phyloP scores from a whole-genome alignment of 352 stramenopile species.

The Phytophthora foliorum region DNA sequence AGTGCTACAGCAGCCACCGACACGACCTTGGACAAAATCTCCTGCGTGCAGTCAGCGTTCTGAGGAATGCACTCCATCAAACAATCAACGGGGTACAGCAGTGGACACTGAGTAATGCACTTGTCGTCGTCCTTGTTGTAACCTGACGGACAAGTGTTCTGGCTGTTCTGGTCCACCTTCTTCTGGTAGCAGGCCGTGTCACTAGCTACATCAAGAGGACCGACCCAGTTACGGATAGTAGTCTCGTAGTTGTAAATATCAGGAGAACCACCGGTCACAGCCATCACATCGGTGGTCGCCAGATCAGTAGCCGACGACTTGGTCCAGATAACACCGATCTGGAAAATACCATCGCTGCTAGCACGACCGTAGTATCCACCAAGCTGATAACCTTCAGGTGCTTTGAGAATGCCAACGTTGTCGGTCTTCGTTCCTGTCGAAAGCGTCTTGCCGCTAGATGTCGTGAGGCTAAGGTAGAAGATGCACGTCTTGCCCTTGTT shows the following conservation, averaged over 20 bases:
- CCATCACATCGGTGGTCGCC: conserved; percentile 30
- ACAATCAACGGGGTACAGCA: conserved; percentile 50
- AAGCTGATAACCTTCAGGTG: conserved; percentile 29
- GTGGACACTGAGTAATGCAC: conserved; percentile 59
- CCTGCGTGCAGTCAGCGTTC: conserved; percentile 45
- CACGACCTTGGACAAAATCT: conserved; percentile 44
- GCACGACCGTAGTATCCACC: conserved; percentile 32
- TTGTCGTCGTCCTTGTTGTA: conserved; percentile 56
- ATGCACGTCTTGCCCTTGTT: conserved; percentile 36
- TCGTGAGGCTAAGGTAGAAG: conserved; percentile 32
- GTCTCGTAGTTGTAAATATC: conserved; percentile 37
- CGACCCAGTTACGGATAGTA: conserved; percentile 54
- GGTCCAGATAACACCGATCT: conserved; percentile 33
- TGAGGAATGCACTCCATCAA: conserved; percentile 50
- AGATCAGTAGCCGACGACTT: conserved; percentile 16
- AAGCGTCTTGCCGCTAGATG: conserved; percentile 11
- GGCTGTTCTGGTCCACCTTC: conserved; percentile 30
- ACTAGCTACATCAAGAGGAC: conserved; percentile 4
- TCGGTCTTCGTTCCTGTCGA: conserved; percentile 30
- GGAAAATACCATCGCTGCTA: conserved; percentile 16
- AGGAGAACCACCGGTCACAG: background rate
- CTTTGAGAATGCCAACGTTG: conserved; percentile 8
- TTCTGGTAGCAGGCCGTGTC: conserved; percentile 44
- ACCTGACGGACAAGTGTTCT: conserved; percentile 43
- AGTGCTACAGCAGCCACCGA: conserved; percentile 47